Evolutionary conservation across 2,329 filamentous ascomycete species (phyloP).

Genomic region (Fusarium sp.): DNA sequence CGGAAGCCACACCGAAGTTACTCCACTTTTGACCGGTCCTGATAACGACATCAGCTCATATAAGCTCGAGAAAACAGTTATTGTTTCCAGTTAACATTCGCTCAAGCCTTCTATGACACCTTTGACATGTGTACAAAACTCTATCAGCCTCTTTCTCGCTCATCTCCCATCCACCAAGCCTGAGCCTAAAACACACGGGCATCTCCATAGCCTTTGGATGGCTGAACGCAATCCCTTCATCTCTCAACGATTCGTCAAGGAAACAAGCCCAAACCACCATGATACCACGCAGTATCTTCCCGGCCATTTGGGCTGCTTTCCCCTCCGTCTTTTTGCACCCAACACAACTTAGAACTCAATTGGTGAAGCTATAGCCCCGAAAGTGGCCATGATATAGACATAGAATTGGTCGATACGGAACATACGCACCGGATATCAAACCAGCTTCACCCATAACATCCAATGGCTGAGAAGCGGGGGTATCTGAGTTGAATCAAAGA

Average conservation of each 20-base stretch:
- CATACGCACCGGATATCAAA: background rate
- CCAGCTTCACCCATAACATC: background rate
- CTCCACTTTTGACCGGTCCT: background rate
- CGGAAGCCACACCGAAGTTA: background rate
- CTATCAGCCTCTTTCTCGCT: too few relatives aligned
- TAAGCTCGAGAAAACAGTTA: background rate
- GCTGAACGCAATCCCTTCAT: background rate
- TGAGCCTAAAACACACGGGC: background rate
- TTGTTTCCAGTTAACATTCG: background rate
- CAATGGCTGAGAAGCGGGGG: background rate
- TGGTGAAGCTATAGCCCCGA: background rate
- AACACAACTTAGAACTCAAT: background rate
- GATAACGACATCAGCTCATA: background rate
- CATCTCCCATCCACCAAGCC: too few relatives aligned
- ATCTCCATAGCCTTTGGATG: background rate
- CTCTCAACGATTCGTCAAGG: background rate
- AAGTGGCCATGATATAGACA: background rate
- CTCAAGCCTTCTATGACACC: background rate
- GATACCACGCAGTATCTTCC: background rate
- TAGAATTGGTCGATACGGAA: background rate
- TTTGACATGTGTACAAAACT: too few relatives aligned
- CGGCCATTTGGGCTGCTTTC: background rate
- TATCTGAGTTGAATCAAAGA: background rate
- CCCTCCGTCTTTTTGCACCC: background rate
- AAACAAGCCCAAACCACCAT: rapidly evolving